Percentiles rank a stretch among this genome's conserved stretches.
phyloP scores from a whole-genome alignment of 2,329 filamentous ascomycete genomes.

The Monilinia polystroma region DNA sequence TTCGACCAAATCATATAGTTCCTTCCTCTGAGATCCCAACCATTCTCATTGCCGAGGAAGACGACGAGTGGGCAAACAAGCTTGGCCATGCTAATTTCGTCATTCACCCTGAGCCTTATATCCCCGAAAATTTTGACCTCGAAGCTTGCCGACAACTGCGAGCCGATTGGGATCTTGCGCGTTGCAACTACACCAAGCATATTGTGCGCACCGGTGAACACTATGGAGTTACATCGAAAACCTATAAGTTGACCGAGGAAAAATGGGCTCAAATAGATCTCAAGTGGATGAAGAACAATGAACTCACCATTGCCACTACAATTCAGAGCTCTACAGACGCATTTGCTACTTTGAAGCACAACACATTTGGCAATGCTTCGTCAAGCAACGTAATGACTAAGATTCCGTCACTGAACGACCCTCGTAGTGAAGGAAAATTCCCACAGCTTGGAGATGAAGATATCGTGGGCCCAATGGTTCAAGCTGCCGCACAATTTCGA shows the following conservation, averaged over 20 bases:
- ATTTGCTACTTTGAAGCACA: slow-evolving; percentile 46
- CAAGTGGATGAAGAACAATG: slow-evolving; percentile 70
- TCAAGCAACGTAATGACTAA: slow-evolving; percentile 54
- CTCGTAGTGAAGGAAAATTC: slow-evolving; percentile 74
- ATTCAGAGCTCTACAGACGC: slow-evolving; percentile 45
- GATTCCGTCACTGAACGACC: slow-evolving; percentile 67
- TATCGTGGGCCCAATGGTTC: slow-evolving; percentile 84
- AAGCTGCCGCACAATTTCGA: slow-evolving; percentile 38
- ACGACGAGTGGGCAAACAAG: slow-evolving; percentile 79
- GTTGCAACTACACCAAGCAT: slow-evolving; percentile 85
- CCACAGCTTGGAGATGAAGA: slow-evolving; percentile 85
- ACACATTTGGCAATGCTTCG: slow-evolving; percentile 46
- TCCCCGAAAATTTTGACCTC: slow-evolving; percentile 58
- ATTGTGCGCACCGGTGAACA: slow-evolving; percentile 85
- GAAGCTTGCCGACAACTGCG: slow-evolving; percentile 62
- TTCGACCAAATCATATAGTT: slow-evolving; percentile 48
- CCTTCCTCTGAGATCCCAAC: slow-evolving; percentile 58
- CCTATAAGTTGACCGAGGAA: slow-evolving; percentile 77
- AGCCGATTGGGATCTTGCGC: slow-evolving; percentile 78
- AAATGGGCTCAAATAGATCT: slow-evolving; percentile 84
- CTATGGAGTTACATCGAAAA: slow-evolving; percentile 86
- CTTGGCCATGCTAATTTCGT: slow-evolving; percentile 93
- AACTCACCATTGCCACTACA: slow-evolving; percentile 57
- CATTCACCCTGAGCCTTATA: slow-evolving; percentile 79
- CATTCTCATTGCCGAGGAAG: slow-evolving; percentile 65